Percentiles rank a stretch among this genome's conserved stretches.
phyloP scores from a whole-genome alignment of 2,329 filamentous ascomycete genomes.

The Hymenoscyphus repandus region DNA sequence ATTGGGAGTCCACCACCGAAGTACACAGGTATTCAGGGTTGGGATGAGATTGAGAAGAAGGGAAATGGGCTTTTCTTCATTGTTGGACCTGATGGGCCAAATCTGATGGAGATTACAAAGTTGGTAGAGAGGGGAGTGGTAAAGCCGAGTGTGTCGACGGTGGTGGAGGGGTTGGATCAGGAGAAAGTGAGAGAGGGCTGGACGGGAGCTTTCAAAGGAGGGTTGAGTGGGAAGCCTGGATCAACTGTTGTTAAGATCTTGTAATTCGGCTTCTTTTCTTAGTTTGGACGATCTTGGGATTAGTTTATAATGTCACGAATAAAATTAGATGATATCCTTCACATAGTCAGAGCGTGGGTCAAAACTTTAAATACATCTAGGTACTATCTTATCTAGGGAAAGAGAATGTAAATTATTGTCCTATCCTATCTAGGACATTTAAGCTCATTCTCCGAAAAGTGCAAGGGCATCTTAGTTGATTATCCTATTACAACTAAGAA shows the following conservation, averaged over 20 bases:
- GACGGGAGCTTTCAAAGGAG: constrained; percentile 12
- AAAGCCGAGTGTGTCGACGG: constrained; percentile 8
- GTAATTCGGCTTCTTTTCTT: background rate
- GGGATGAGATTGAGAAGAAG: constrained; percentile 8
- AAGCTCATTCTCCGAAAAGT: too few relatives aligned
- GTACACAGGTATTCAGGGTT: constrained; percentile 8
- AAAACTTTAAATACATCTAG: too few relatives aligned
- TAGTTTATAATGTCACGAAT: too few relatives aligned
- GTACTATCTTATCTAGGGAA: too few relatives aligned
- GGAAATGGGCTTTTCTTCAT: constrained; percentile 15
- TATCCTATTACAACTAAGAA: too few relatives aligned
- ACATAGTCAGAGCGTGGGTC: too few relatives aligned
- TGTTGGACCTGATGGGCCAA: constrained; percentile 9
- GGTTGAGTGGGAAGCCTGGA: constrained; percentile 9
- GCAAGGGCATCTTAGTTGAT: too few relatives aligned
- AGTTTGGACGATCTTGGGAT: too few relatives aligned
- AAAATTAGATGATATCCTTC: too few relatives aligned
- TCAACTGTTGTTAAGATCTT: constrained; percentile 13
- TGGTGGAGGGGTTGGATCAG: constrained; percentile 11
- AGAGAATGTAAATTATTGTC: too few relatives aligned
- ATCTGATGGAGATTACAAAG: constrained; percentile 6
- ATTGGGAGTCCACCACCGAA: constrained; percentile 11
- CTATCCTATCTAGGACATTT: too few relatives aligned
- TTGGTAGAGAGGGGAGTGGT: constrained; percentile 5
- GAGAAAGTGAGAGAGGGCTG: constrained; percentile 11